phyloP scores from a whole-genome alignment of 2,329 filamentous ascomycete species.

The Nothomitra cinnamomea region DNA sequence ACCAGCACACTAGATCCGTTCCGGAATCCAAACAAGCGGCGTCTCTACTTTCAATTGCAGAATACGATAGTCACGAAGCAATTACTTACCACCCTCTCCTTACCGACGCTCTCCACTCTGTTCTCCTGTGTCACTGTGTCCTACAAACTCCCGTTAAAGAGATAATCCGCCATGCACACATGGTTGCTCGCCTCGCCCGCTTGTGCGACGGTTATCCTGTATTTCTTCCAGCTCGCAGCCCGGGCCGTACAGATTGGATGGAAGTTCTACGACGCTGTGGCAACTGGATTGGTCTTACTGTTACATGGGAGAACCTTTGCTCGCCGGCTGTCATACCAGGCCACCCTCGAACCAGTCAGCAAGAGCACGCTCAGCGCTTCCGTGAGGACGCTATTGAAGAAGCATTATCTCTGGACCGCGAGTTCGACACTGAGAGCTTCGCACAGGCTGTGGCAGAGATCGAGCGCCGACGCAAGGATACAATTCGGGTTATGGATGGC shows the following conservation, averaged over 20 bases:
- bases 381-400: constrained; percentile 51
- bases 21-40: constrained; percentile 20
- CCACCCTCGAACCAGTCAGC: constrained; percentile 21
- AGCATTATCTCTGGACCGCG: constrained; percentile 48
- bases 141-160: constrained; percentile 65
- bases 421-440: constrained; percentile 49
- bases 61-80: constrained; percentile 34
- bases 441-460: constrained; percentile 44
- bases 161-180: constrained; percentile 62
- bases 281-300: constrained; percentile 50
- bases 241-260: constrained; percentile 63
- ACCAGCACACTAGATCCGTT: constrained; percentile 16
- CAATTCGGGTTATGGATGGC: constrained; percentile 24
- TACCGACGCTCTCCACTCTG: constrained; percentile 58
- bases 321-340: constrained; percentile 37
- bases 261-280: constrained; percentile 50
- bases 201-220: constrained; percentile 67
- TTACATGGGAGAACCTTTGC: constrained; percentile 57
- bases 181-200: constrained; percentile 58
- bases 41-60: neutral
- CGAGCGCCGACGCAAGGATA: constrained; percentile 40
- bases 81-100: constrained; percentile 70
- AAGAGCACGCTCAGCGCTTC: constrained; percentile 39
- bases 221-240: constrained; percentile 54
- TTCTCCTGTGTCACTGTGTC: constrained; percentile 64